Conservation (phyloP, 2,329 filamentous ascomycete species). For the Fusarium tricinctum region DNA sequence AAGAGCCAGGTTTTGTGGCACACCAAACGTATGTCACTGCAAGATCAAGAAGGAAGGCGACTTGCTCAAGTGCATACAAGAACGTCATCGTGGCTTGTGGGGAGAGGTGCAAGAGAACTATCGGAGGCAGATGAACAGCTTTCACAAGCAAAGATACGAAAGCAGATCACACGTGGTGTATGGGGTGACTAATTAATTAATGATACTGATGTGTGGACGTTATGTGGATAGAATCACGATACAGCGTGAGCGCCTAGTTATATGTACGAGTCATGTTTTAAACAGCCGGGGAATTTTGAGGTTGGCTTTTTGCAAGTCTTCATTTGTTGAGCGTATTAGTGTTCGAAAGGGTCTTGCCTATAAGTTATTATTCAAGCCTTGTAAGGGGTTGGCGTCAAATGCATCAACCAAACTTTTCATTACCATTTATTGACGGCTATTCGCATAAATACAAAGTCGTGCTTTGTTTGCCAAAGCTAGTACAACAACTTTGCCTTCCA, state of each 20-base stretch:
- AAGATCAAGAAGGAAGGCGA: conserved; percentile 44
- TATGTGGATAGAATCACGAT: neutral
- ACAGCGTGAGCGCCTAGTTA: neutral
- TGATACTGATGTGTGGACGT: neutral
- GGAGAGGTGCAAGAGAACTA: conserved; percentile 51
- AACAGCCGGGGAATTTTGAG: neutral
- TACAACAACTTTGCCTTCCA: neutral
- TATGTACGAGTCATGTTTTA: neutral
- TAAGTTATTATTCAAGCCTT: too few species aligned
- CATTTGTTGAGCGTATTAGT: neutral
- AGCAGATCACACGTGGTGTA: conserved; percentile 44
- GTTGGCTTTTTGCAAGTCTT: neutral
- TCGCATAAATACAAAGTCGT: neutral
- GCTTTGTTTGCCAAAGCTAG: neutral
- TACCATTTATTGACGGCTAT: neutral
- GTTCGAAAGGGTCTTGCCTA: too few species aligned
- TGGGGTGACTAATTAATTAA: conserved; percentile 35
- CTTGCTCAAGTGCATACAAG: conserved; percentile 45
- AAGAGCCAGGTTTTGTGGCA: conserved; percentile 49
- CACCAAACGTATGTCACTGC: conserved; percentile 50
- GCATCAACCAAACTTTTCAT: too few species aligned
- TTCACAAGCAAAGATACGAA: conserved; percentile 41
- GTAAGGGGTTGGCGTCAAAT: too few species aligned
- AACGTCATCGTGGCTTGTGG: conserved; percentile 49
- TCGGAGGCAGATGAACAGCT: conserved; percentile 45